Percentiles rank a stretch among this genome's conserved stretches.
These are phyloP conservation scores for Trichoderma sp. DNA, from an alignment of 2,329 filamentous ascomycete species.

Conservation along the genomic window DNA sequence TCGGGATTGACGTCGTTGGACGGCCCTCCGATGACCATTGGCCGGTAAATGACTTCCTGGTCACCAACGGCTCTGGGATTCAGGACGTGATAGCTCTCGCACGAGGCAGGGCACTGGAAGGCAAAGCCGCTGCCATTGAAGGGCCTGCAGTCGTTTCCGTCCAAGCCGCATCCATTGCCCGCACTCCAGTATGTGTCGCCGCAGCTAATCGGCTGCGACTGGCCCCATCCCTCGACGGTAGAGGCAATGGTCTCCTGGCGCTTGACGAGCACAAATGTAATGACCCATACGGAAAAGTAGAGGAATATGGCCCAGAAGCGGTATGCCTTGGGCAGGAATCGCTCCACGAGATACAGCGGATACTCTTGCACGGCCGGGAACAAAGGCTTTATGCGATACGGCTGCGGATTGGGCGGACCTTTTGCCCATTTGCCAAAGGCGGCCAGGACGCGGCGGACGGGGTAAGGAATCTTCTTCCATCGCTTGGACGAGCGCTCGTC, in stretches of 20 bases:
- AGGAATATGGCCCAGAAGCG: constrained; percentile 59
- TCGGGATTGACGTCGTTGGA: constrained; percentile 42
- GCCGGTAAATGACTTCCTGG: constrained; percentile 63
- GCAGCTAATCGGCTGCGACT: constrained; percentile 66
- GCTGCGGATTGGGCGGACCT: constrained; percentile 57
- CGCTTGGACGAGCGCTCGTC: constrained; percentile 50
- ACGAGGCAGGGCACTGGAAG: constrained; percentile 75
- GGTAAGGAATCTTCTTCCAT: constrained; percentile 61
- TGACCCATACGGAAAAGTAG: constrained; percentile 67
- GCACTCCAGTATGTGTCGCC: constrained; percentile 69
- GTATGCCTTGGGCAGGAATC: constrained; percentile 60
- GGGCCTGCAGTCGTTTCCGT: constrained; percentile 73
- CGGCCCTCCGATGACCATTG: constrained; percentile 70
- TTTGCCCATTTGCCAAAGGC: constrained; percentile 51
- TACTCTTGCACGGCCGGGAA: constrained; percentile 68
- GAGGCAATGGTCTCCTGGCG: constrained; percentile 59
- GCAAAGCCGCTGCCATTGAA: constrained; percentile 70
- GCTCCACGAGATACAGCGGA: constrained; percentile 64
- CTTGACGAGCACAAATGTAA: constrained; percentile 69
- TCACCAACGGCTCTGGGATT: constrained; percentile 76
- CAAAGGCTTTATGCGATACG: constrained; percentile 55
- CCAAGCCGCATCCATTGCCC: constrained; percentile 71
- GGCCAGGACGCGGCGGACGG: constrained; percentile 49
- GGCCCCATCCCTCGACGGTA: constrained; percentile 68
- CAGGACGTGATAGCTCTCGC: constrained; percentile 63